Evolutionary conservation across 768 basidiomycete species (phyloP).

Genomic region (Inosperma sp.): DNA sequence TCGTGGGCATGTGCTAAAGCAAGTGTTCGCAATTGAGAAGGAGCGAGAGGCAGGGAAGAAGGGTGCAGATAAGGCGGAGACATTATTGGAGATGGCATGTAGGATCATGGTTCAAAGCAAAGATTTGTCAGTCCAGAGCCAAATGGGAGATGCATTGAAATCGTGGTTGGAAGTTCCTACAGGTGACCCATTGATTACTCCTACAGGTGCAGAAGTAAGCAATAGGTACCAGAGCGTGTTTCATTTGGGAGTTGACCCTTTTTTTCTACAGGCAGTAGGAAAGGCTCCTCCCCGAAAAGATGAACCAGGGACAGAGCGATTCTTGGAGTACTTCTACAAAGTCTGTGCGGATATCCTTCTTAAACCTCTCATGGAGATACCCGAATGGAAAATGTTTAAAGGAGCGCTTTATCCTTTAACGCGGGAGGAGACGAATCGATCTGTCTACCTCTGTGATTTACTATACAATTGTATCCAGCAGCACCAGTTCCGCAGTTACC

Average conservation of each 20-base stretch:
- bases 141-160: conserved; percentile 83
- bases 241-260: conserved; percentile 9
- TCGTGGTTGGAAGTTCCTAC: conserved; percentile 76
- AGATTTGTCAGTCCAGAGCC: conserved; percentile 85
- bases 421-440: conserved; percentile 77
- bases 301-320: conserved; percentile 81
- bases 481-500: conserved; percentile 90
- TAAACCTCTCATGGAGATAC: conserved; percentile 70
- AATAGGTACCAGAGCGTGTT: background rate
- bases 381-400: conserved; percentile 50
- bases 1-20: conserved; percentile 78
- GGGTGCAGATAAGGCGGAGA: conserved; percentile 62
- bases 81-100: conserved; percentile 72
- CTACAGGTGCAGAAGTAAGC: conserved; percentile 34
- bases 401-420: conserved; percentile 51
- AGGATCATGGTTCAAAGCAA: conserved; percentile 71
- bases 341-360: conserved; percentile 72
- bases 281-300: conserved; percentile 59
- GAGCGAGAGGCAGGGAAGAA: conserved; percentile 54
- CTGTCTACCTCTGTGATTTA: conserved; percentile 86
- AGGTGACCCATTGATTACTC: conserved; percentile 25
- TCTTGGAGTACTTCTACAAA: conserved; percentile 93
- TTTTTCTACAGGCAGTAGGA: conserved; percentile 36
- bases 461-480: conserved; percentile 83
- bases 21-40: conserved; percentile 65